Base-by-base conservation (phyloP, 495 filamentous ascomycete genomes). In the Chaetomidium leptoderma region DNA sequence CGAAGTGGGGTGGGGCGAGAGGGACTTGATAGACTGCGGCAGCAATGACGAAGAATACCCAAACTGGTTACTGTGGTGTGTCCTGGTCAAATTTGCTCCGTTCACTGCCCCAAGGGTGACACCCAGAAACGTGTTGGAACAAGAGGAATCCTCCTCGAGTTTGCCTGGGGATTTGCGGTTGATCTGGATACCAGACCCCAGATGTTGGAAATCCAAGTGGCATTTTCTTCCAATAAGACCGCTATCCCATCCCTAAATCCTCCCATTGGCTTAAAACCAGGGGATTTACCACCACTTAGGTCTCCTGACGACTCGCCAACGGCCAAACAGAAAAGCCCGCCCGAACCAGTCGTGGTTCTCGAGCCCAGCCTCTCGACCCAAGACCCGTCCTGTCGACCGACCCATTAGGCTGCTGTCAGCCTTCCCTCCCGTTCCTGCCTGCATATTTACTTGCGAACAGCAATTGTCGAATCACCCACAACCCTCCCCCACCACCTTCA, bases 401-500 rank as follows among this genome's bases (percentile, higher is more conserved):
- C 59, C 59, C 58, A 53, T 66, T 55, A 53, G 61, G 68, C 63
- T 63, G 43, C 53, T 39, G 59, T 57, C 60, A 64, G 59, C 60
- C 65, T 66, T 68, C 61, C 65, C 65, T 68, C 61, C 65, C 65
- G 71, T 73, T 69, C 70, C 70, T 70, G 63, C 61, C 51, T 58
- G 67, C 65, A 63, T 65, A 62, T 75, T 70, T 66, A 66, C 66
- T 58, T 56, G 16, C 53, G 30, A 48, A 63, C 53, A 57, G 63
- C 65, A 62, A 74, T 75, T 72, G 72, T 62, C 67, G 62, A 76
- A 75, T 75, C 69, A 75, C 44, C 50, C 49, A 55, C 43, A 1
- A 11, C 23, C 24, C 32, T 65, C 60, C 30, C 70, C 68, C 71
- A 72, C 70, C 70, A 70, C 37, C 59, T 53, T 44, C 53, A 45